A percentile compares a stretch with the other conserved stretches of the same genome.
Conservation (phyloP, 768 basidiomycete genomes). For the Holtermanniella nyarrowii region DNA sequence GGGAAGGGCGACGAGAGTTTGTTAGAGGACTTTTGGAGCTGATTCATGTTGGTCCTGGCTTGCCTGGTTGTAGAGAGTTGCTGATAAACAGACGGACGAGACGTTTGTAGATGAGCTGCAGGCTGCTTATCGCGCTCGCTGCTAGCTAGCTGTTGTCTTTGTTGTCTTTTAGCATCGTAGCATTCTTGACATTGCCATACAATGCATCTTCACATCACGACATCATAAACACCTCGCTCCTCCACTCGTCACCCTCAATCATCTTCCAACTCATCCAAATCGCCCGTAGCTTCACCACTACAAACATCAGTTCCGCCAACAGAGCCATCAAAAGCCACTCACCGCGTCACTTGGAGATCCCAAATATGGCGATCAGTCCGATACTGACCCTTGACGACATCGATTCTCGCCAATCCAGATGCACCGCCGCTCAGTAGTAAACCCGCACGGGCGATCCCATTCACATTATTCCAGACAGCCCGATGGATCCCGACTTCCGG, state of each 20-base stretch:
- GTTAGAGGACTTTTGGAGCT: not conserved
- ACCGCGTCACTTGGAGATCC: conserved; percentile 53
- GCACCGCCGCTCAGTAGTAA: conserved; percentile 70
- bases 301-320: not conserved
- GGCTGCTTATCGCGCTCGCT: not conserved
- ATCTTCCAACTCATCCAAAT: not conserved
- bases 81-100: not conserved
- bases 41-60: not conserved
- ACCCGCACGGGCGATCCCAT: conserved; percentile 52
- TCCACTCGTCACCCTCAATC: not conserved
- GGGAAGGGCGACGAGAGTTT: not conserved
- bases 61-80: not conserved
- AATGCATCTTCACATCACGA: not conserved
- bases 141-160: not conserved
- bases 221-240: not conserved
- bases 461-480: conserved; percentile 68
- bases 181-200: not conserved
- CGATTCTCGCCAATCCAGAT: conserved; percentile 75
- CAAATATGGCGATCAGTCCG: conserved; percentile 58
- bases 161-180: no score
- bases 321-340: conserved; percentile 43
- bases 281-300: not conserved
- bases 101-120: not conserved
- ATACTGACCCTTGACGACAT: conserved; percentile 69
- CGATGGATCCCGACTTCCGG: conserved; percentile 65